phyloP scores from a whole-genome alignment of 768 basidiomycete species.

The Suillus cothurnatus region DNA sequence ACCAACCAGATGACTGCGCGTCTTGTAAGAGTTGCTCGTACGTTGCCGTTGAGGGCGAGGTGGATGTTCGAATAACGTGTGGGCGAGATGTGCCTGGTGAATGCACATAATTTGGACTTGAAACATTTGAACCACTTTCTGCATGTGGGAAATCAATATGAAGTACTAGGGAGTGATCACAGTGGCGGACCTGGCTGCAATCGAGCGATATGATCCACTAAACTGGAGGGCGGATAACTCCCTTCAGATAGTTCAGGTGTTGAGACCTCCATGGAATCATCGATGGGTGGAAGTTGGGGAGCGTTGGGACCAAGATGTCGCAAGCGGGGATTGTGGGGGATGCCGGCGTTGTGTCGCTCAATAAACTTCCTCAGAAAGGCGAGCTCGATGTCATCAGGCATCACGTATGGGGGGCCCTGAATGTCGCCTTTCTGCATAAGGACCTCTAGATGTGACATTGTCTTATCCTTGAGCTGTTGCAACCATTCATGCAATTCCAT shows the following conservation, averaged over 20 bases:
- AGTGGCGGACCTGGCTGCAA: conserved; percentile 34
- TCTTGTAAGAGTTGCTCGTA: conserved; percentile 59
- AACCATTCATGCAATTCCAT: conserved; percentile 90
- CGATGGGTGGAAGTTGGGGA: conserved; percentile 33
- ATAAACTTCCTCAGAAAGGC: conserved; percentile 81
- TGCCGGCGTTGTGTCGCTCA: conserved; percentile 73
- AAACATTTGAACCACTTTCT: conserved; percentile 33
- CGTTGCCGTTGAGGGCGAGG: conserved; percentile 52
- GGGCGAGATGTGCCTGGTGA: conserved; percentile 33
- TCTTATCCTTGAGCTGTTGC: conserved; percentile 86
- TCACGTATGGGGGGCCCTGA: conserved; percentile 77
- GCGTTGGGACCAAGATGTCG: conserved; percentile 48
- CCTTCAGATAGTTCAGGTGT: conserved; percentile 37
- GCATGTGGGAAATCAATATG: conserved; percentile 10
- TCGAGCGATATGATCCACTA: conserved; percentile 38
- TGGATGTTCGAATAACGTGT: conserved; percentile 46
- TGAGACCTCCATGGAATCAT: conserved; percentile 36
- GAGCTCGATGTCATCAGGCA: conserved; percentile 80
- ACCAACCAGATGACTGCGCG: conserved; percentile 61
- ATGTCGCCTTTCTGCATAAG: conserved; percentile 90
- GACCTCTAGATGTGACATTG: conserved; percentile 84
- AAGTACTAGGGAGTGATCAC: neutral
- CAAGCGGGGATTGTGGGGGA: conserved; percentile 80
- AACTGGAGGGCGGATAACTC: conserved; percentile 30
- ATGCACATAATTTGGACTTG: conserved; percentile 33